phyloP scores from a whole-genome alignment of 2,329 filamentous ascomycete species.

The Dryadomyces sulphureus region DNA sequence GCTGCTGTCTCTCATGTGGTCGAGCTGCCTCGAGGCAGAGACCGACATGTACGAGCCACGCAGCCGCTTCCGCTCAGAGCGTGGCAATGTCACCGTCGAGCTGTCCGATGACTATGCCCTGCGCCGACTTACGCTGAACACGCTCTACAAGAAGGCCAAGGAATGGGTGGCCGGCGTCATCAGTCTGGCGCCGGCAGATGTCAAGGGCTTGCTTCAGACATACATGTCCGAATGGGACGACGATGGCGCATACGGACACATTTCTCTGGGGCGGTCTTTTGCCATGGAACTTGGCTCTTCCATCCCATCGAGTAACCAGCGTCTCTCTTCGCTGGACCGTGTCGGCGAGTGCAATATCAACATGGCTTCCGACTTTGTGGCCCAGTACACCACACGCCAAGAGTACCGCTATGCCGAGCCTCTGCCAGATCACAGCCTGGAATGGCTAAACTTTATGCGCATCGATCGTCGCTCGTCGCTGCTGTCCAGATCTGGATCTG shows the following conservation, averaged over 20 bases:
- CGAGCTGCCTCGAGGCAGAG: slow-evolving; percentile 83
- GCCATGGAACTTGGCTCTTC: slow-evolving; percentile 81
- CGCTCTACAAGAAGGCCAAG: slow-evolving; percentile 61
- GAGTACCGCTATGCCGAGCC: slow-evolving; percentile 83
- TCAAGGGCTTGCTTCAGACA: slow-evolving; percentile 90
- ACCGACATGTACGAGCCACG: slow-evolving; percentile 86
- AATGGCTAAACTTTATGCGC: slow-evolving; percentile 46
- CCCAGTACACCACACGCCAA: slow-evolving; percentile 92
- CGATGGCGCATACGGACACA: slow-evolving; percentile 77
- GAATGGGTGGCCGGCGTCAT: slow-evolving; percentile 70
- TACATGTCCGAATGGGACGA: slow-evolving; percentile 93
- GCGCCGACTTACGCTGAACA: slow-evolving; percentile 63
- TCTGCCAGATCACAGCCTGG: slow-evolving; percentile 51
- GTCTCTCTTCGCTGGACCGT: slow-evolving; percentile 66
- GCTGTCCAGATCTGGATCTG: slow-evolving; percentile 33
- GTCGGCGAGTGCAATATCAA: slow-evolving; percentile 66
- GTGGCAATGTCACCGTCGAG: slow-evolving; percentile 68
- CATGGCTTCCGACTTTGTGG: slow-evolving; percentile 87
- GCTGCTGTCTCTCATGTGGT: slow-evolving; percentile 87
- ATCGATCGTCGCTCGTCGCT: slow-evolving; percentile 37
- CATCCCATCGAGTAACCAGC: slow-evolving; percentile 75
- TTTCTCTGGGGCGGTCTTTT: slow-evolving; percentile 86
- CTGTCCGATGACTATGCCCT: slow-evolving; percentile 88
- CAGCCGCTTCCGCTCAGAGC: slow-evolving; percentile 61
- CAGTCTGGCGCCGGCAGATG: slow-evolving; percentile 74